Evolutionary conservation across 2,329 filamentous ascomycete species (phyloP).

Genomic region (Hirsutella thompsonii): DNA sequence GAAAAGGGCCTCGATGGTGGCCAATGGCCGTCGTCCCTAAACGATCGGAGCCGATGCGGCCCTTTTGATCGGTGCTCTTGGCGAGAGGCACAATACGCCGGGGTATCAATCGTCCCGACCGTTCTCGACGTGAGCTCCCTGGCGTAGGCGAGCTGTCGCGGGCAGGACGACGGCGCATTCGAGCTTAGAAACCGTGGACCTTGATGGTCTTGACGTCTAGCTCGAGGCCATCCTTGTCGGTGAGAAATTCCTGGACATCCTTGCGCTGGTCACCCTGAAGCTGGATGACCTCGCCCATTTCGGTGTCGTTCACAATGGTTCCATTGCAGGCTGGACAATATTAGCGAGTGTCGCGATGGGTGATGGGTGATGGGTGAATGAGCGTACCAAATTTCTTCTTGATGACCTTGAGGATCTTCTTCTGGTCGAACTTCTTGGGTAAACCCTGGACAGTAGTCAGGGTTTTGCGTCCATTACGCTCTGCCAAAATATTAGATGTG

Average conservation of each 20-base stretch:
- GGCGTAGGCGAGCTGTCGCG: constrained; percentile 13
- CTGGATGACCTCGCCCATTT: constrained; percentile 99
- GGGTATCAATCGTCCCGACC: constrained; percentile 13
- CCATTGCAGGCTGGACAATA: constrained; percentile 99
- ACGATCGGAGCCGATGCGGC: constrained; percentile 15
- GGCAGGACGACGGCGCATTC: constrained; percentile 26
- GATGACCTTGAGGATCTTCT: constrained; percentile 99
- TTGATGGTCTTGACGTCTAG: constrained; percentile 97
- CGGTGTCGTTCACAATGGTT: constrained; percentile 89
- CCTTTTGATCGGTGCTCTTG: constrained; percentile 15
- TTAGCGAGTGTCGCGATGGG: too few relatives aligned
- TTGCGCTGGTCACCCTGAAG: constrained; percentile 98
- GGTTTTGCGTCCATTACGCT: constrained; percentile 99
- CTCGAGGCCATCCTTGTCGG: constrained; percentile 86
- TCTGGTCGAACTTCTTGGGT: constrained; percentile 97
- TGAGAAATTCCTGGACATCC: constrained; percentile 95
- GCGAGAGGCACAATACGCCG: constrained; percentile 13
- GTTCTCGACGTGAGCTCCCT: constrained; percentile 18
- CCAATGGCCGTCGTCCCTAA: constrained; percentile 13
- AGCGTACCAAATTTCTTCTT: constrained; percentile 93
- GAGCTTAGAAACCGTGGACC: constrained; percentile 46
- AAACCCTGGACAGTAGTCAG: constrained; percentile 99
- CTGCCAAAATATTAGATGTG: constrained; percentile 30
- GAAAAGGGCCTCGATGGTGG: constrained; percentile 15
- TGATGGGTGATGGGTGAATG: background rate